Evolutionary conservation across 139 green algal genomes (phyloP).

Genomic region (Gonium pectorale): DNA sequence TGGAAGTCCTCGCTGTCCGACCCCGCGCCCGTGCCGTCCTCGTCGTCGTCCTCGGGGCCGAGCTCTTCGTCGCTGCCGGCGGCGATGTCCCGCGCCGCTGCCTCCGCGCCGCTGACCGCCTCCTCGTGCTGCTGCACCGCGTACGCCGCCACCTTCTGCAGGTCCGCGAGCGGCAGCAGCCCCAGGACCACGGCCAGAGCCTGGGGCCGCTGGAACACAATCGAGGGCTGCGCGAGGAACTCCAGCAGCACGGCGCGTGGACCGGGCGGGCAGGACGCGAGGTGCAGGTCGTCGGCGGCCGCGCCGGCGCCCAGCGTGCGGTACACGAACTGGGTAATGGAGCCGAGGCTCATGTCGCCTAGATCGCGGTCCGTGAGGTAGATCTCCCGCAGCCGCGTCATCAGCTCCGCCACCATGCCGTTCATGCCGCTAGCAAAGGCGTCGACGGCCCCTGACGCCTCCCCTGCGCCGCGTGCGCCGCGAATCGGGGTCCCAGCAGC

Average conservation of each 20-base stretch:
- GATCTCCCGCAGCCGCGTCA: slow-evolving; percentile 64
- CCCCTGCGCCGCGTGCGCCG: too few species aligned
- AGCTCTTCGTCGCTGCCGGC: slow-evolving; percentile 29
- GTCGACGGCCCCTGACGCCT: too few species aligned
- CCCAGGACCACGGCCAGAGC: slow-evolving; percentile 63
- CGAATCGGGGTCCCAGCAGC: too few species aligned
- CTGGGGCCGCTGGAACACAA: slow-evolving; percentile 61
- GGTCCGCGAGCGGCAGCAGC: slow-evolving; percentile 59
- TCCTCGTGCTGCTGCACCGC: slow-evolving; percentile 56
- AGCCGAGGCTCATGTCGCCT: slow-evolving; percentile 61
- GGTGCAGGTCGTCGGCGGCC: slow-evolving; percentile 4
- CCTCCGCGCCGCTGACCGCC: slow-evolving; percentile 32
- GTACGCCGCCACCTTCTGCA: slow-evolving; percentile 70
- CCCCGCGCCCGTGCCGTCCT: neutral
- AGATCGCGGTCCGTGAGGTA: slow-evolving; percentile 50
- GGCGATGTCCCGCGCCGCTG: slow-evolving; percentile 28
- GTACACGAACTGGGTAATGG: slow-evolving; percentile 67
- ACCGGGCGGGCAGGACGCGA: slow-evolving; percentile 28
- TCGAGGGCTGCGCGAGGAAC: slow-evolving; percentile 60
- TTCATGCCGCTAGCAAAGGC: slow-evolving; percentile 5
- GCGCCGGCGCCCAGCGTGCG: slow-evolving; percentile 54
- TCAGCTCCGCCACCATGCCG: slow-evolving; percentile 64
- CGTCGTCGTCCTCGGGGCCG: neutral
- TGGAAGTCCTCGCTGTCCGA: slow-evolving; percentile 9
- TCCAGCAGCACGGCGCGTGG: slow-evolving; percentile 50